Percentiles rank a stretch among this genome's conserved stretches.
Evolutionary conservation across 305 asterid species (phyloP).

Genomic region (Fraxinus albicans): DNA sequence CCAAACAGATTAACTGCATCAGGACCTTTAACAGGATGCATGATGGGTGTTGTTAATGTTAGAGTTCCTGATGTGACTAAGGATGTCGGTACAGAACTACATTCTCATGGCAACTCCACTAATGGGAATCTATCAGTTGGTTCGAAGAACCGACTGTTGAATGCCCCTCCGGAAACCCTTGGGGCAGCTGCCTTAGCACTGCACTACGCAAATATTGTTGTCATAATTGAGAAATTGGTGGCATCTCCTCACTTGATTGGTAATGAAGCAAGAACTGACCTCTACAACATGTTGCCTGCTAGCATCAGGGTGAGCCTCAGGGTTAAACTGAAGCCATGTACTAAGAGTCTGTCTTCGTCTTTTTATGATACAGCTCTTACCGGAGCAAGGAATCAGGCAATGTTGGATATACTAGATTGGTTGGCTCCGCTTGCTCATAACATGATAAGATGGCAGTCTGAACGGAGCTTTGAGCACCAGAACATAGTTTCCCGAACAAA

Average conservation of each 20-base stretch:
- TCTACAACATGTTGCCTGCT: constrained; percentile 81
- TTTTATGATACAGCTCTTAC: constrained; percentile 67
- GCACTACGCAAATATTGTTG: constrained; percentile 76
- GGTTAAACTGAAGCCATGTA: constrained; percentile 69
- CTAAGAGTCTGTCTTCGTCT: constrained; percentile 50
- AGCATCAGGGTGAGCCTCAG: constrained; percentile 64
- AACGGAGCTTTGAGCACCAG: constrained; percentile 81
- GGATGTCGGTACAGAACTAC: constrained; percentile 13
- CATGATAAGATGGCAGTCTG: constrained; percentile 92
- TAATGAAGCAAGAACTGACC: constrained; percentile 76
- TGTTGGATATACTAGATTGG: constrained; percentile 69
- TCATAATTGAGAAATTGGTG: constrained; percentile 74
- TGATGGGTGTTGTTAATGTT: constrained; percentile 31
- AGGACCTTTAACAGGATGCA: constrained; percentile 41
- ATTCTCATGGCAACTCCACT: constrained; percentile 30
- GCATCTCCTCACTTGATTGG: constrained; percentile 83
- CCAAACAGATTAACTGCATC: constrained; percentile 31
- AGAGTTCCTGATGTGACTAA: constrained; percentile 25
- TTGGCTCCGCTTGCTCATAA: constrained; percentile 87
- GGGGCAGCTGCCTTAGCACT: constrained; percentile 85
- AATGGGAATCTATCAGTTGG: constrained; percentile 31
- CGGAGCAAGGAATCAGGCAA: constrained; percentile 74
- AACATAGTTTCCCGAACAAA: constrained; percentile 63
- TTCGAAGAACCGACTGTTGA: constrained; percentile 47
- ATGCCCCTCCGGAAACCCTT: constrained; percentile 70